Base-by-base conservation (phyloP, 1,284 basidiomycete species). In the Trichosporon coremiiforme region DNA sequence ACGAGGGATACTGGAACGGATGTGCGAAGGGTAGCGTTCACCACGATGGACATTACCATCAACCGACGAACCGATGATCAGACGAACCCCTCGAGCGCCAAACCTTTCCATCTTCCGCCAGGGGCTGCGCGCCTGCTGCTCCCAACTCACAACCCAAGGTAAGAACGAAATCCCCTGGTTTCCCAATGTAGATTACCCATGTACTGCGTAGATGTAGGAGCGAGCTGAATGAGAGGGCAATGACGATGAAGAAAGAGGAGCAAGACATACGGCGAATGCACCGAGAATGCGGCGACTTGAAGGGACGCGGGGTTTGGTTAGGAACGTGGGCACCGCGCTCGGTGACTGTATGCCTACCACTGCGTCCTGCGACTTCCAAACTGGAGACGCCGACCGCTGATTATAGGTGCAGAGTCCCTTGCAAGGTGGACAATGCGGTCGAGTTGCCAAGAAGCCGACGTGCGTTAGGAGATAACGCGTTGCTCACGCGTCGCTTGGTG, bases 91-190 rank as follows among this genome's bases (percentile, higher is more conserved):
- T 53, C 20, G 3, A 9, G 20, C 47, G 20, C 47, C 47, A 53
- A 53, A 53, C 47, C 47, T 53, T 53, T 53, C 47, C 47, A 22
- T 53, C 20, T 22, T 53, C 47, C 47, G 47, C 47, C 47, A 53
- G 47, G 47, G 47, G 47, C 47, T 45, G 20, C n/a, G 20, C 47
- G 20, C 47, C 47, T 53, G 1, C 20, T 53, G 47, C 47, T 53
- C n/a, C 4, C 20, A 53, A 53, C 47, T 53, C 47, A 53, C 47
- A 53, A 53, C 47, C 20, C 47, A 53, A 53, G 47, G 22, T 53
- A 53, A 53, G 47, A 47, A 15, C n/a, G 15, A 6, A 20, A 10
- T 22, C 17, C 20, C 20, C 22, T 2, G 6, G n/a, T 53, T 22
- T 6, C 47, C 20, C 47, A 20, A 53, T 53, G 47, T 53, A 53